phyloP scores from a whole-genome alignment of 2,329 filamentous ascomycete genomes.

The Monosporascus ibericus region DNA sequence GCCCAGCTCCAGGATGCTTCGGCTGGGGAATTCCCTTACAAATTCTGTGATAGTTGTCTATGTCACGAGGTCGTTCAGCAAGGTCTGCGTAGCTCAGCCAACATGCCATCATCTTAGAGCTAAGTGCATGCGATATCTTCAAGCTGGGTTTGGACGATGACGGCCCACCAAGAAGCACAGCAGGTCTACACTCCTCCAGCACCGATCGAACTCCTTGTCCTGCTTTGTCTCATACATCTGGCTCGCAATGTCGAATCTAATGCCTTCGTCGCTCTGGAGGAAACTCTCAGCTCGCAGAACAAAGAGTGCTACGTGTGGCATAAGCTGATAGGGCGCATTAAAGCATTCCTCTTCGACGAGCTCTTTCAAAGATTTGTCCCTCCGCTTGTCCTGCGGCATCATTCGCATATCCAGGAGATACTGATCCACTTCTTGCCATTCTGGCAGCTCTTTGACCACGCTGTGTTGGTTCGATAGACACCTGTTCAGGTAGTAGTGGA shows the following conservation, averaged over 20 bases:
- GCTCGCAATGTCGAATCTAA: background rate
- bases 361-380: background rate
- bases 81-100: no score
- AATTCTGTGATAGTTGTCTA: no score
- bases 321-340: background rate
- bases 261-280: background rate
- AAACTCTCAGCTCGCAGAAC: background rate
- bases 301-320: background rate
- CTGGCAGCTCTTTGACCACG: background rate
- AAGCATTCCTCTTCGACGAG: background rate
- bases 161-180: background rate
- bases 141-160: background rate
- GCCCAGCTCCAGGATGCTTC: no score
- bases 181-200: background rate
- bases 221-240: background rate
- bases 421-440: background rate
- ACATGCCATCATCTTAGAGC: no score
- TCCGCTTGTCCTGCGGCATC: background rate
- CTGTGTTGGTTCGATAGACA: background rate
- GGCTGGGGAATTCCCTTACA: no score
- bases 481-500: background rate
- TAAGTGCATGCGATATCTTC: background rate
- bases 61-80: no score
- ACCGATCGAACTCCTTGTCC: background rate
- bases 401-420: background rate